Conservation (phyloP, 495 filamentous ascomycete species). For the Aspergillus haitiensis region DNA sequence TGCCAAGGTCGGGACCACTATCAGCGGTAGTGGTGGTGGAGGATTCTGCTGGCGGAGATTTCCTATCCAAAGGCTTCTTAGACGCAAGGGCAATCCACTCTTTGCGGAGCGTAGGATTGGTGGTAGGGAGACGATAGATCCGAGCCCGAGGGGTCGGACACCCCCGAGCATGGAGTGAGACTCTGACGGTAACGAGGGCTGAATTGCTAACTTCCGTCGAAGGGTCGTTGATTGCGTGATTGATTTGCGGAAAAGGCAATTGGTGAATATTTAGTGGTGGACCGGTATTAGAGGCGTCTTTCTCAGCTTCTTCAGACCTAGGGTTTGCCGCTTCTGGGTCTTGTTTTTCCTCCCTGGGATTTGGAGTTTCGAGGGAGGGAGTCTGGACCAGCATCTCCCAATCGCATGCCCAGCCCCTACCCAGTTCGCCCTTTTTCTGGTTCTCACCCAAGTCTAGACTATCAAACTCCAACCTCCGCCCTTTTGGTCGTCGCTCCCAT, state of each 20-base stretch:
- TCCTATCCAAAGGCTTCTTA: conserved; percentile 3
- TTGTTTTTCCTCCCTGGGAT: no score
- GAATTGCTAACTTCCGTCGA: conserved; percentile 21
- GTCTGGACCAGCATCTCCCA: conserved; percentile 64
- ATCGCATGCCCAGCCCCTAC: conserved; percentile 83
- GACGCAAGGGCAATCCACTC: conserved; percentile 53
- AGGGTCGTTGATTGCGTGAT: conserved; percentile 17
- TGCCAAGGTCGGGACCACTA: conserved; percentile 15
- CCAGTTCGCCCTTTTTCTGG: conserved; percentile 74
- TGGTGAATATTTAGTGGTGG: conserved; percentile 37
- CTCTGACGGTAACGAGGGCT: conserved; percentile 56
- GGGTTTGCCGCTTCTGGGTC: no score
- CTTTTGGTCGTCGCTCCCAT: conserved; percentile 81
- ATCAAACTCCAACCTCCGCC: conserved; percentile 74
- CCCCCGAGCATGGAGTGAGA: conserved; percentile 61
- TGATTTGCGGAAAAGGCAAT: conserved; percentile 16
- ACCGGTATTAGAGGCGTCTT: conserved; percentile 8
- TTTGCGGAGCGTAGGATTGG: conserved; percentile 44
- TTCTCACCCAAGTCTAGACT: conserved; percentile 72
- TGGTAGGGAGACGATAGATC: conserved; percentile 68
- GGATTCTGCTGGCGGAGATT: conserved; percentile 19
- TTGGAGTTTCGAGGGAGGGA: no score
- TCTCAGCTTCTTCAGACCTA: conserved; percentile 8
- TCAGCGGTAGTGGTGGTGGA: conserved; percentile 3
- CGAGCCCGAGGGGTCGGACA: conserved; percentile 62